Conservation (phyloP, 306 rosid species). For the Rosa lucieae region DNA sequence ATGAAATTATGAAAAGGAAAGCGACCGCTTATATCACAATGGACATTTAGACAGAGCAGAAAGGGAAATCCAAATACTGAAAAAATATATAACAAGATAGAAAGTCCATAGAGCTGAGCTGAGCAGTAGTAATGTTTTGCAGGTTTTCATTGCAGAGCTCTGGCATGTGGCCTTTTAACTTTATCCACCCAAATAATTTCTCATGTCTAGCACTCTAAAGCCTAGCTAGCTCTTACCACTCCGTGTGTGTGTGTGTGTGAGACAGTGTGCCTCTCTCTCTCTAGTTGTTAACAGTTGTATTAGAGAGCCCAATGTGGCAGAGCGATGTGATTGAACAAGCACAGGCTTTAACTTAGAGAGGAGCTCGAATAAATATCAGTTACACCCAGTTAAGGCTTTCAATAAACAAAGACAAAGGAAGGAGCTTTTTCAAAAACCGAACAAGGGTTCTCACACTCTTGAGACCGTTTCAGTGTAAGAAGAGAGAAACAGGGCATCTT, state of each 20-base stretch:
- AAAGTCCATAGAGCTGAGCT: constrained; percentile 26
- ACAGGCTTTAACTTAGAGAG: constrained; percentile 27
- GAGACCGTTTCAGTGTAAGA: neutral
- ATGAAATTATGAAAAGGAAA: constrained; percentile 34
- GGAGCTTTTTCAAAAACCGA: constrained; percentile 2
- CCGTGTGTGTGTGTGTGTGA: too few relatives aligned
- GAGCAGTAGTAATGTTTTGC: constrained; percentile 49
- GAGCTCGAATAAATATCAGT: neutral
- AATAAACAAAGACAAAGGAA: constrained; percentile 12
- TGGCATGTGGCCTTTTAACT: constrained; percentile 74
- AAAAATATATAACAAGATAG: constrained; percentile 18
- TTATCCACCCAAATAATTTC: constrained; percentile 70
- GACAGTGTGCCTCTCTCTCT: constrained; percentile 6
- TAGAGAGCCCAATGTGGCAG: constrained; percentile 36
- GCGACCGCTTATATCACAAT: constrained; percentile 55
- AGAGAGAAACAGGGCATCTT: neutral
- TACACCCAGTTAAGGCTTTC: constrained; percentile 26
- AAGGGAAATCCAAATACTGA: constrained; percentile 2
- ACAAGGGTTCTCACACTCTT: neutral
- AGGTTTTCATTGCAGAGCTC: constrained; percentile 66
- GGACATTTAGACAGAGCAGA: constrained; percentile 22
- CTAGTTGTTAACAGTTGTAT: constrained; percentile 44
- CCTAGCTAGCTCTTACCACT: neutral
- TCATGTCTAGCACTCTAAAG: constrained; percentile 1
- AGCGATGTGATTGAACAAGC: constrained; percentile 79